Conservation (phyloP, 345 rosid species). For the Cochlearia excelsa region DNA sequence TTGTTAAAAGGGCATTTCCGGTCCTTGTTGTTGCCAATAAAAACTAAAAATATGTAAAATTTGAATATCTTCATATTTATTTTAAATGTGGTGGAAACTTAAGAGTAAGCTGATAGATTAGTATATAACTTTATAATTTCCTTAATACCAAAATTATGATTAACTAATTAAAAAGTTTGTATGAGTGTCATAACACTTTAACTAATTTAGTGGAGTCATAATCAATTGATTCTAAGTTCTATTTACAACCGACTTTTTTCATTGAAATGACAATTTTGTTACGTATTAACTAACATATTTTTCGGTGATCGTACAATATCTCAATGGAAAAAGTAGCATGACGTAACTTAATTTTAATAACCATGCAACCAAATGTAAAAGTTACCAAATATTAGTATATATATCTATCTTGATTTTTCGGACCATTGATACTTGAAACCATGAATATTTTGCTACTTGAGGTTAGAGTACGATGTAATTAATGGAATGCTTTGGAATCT, state of each 20-base stretch:
- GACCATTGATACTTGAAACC: not conserved
- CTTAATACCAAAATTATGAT: slow-evolving; percentile 6
- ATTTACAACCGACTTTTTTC: slow-evolving; percentile 17
- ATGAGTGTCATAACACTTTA: slow-evolving; percentile 20
- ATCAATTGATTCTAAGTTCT: slow-evolving; percentile 27
- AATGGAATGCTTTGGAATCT: not conserved
- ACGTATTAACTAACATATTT: slow-evolving; percentile 1
- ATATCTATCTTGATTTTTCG: not conserved
- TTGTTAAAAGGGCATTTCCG: too few relatives aligned
- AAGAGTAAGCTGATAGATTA: too few relatives aligned
- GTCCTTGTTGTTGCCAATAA: not conserved
- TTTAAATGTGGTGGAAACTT: too few relatives aligned
- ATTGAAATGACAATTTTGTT: slow-evolving; percentile 2
- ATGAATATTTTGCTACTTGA: slow-evolving; percentile 25
- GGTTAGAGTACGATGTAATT: slow-evolving; percentile 28
- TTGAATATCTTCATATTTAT: too few relatives aligned
- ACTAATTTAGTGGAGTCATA: not conserved
- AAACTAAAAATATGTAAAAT: too few relatives aligned
- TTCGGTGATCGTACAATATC: too few relatives aligned
- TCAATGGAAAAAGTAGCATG: not conserved
- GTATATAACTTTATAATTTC: not conserved
- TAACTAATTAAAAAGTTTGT: not conserved
- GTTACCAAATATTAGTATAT: not conserved
- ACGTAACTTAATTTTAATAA: not conserved
- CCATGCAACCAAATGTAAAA: slow-evolving; percentile 6